Conservation (phyloP, 495 filamentous ascomycete genomes). For the Mycothermus thermophilus region DNA sequence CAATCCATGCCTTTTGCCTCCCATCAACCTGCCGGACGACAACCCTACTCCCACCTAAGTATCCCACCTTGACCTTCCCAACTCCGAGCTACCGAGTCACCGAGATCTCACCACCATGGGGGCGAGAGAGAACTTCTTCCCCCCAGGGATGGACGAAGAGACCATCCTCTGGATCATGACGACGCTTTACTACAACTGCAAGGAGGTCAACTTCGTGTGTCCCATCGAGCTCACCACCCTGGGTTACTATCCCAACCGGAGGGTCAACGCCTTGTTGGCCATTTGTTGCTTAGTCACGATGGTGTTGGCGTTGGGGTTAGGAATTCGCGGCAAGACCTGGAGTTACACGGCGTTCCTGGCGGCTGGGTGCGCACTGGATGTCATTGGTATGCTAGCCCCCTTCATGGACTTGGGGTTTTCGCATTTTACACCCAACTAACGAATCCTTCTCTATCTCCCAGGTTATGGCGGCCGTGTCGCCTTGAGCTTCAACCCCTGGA, state of each 20-base stretch:
- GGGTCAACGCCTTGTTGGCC: constrained; percentile 48
- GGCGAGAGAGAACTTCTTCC: no score
- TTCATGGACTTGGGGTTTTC: no score
- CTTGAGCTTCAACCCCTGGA: constrained; percentile 48
- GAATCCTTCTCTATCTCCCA: constrained; percentile 2
- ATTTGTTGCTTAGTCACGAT: constrained; percentile 39
- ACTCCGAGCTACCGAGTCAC: not conserved
- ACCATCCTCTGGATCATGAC: no score
- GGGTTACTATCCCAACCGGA: constrained; percentile 52
- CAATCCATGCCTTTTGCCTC: no score
- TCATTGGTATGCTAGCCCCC: no score
- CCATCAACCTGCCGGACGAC: no score
- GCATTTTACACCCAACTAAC: no score
- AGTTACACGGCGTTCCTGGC: constrained; percentile 42
- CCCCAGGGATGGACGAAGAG: not conserved
- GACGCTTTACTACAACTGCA: constrained; percentile 33
- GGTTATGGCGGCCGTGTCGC: constrained; percentile 50
- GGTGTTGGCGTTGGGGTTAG: constrained; percentile 33
- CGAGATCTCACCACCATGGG: no score
- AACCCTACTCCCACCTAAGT: no score
- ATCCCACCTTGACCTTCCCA: not conserved
- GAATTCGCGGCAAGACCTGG: constrained; percentile 47
- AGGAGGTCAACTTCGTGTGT: constrained; percentile 35
- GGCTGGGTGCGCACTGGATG: constrained; percentile 29
- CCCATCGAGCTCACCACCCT: constrained; percentile 48